A percentile compares a stretch with the other conserved stretches of the same genome.
Conservation (phyloP, 2,329 filamentous ascomycete species). For the Chalaropsis ovoidea region DNA sequence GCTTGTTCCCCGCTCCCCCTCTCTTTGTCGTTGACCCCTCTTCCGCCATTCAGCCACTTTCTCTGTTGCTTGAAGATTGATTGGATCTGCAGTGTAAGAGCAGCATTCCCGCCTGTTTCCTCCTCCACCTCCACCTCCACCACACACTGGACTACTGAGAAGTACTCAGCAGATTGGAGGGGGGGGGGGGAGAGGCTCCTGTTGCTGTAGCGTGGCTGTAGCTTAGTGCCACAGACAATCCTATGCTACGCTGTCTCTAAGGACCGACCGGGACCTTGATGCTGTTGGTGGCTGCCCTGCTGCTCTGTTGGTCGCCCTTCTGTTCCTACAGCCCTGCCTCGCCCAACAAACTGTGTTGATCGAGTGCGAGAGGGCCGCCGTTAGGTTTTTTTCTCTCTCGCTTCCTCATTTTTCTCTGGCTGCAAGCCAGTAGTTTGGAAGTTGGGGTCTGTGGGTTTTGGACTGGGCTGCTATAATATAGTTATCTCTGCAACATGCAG, state of each 20-base stretch:
- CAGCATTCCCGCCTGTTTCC: background rate
- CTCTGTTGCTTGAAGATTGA: background rate
- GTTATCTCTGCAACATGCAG: background rate
- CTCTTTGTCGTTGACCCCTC: background rate
- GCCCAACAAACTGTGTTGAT: background rate
- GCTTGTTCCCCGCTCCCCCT: background rate
- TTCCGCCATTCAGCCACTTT: background rate
- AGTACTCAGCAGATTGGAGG: background rate
- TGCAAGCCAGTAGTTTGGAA: no score
- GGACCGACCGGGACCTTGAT: background rate
- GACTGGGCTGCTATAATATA: background rate
- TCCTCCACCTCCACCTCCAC: background rate
- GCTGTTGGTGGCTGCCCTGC: background rate
- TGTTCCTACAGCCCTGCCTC: background rate
- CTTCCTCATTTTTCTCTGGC: no score
- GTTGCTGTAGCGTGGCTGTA: background rate
- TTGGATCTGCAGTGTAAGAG: background rate
- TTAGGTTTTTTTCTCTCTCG: background rate
- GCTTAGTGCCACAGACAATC: conserved; percentile 7
- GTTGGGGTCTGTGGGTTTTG: background rate
- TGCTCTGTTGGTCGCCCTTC: background rate
- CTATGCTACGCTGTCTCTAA: conserved; percentile 2
- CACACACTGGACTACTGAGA: background rate
- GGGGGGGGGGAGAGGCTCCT: no score
- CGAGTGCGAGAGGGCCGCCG: background rate